These are phyloP conservation scores for Termitomyces sp. DNA, from an alignment of 768 basidiomycete genomes.

Conservation along the genomic window DNA sequence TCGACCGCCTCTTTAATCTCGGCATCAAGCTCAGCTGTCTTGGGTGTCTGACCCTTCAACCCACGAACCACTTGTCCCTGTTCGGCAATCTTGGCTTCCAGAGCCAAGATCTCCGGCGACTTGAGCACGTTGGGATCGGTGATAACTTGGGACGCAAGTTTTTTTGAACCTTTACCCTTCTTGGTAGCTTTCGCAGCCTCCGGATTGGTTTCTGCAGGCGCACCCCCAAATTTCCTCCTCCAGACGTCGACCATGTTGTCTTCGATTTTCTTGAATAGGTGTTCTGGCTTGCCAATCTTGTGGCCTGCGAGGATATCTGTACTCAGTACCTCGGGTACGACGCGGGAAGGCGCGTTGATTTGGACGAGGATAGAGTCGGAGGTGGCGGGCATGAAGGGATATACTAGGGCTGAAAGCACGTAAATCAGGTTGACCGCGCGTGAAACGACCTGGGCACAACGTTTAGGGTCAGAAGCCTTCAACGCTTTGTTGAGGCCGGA, in stretches of 20 bases:
- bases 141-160: constrained; percentile 34
- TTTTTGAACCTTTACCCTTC: constrained; percentile 54
- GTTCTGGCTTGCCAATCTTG: constrained; percentile 75
- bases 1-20: constrained; percentile 57
- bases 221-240: constrained; percentile 75
- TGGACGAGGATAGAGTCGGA: constrained; percentile 76
- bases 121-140: constrained; percentile 47
- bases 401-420: constrained; percentile 73
- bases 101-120: constrained; percentile 62
- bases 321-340: constrained; percentile 64
- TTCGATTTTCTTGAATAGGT: constrained; percentile 93
- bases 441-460: constrained; percentile 87
- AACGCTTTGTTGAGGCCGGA: constrained; percentile 88
- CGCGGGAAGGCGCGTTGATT: constrained; percentile 83
- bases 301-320: constrained; percentile 88
- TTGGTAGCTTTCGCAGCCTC: constrained; percentile 38
- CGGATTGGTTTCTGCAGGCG: constrained; percentile 23
- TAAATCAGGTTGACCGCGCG: constrained; percentile 94
- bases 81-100: constrained; percentile 69
- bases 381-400: constrained; percentile 96
- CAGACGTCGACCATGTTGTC: constrained; percentile 84
- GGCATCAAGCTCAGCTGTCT: constrained; percentile 54
- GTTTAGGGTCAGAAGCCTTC: constrained; percentile 71
- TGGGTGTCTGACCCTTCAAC: constrained; percentile 60
- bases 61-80: constrained; percentile 72